Conservation (phyloP, 257 asterid genomes). For the Capsicum pubescens region DNA sequence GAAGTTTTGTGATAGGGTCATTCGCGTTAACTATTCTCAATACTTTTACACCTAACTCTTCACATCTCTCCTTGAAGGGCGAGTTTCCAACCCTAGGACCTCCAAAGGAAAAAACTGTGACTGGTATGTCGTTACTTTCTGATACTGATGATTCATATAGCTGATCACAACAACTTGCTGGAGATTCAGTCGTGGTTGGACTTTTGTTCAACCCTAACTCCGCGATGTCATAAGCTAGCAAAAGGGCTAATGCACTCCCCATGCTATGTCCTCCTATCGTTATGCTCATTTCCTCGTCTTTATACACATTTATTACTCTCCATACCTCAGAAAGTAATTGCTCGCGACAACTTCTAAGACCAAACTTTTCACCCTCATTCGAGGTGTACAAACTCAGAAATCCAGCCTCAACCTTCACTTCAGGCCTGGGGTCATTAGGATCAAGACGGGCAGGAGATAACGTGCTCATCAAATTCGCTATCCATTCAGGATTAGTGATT, state of each 20-base stretch:
- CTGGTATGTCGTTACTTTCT: neutral
- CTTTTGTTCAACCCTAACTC: conserved; percentile 55
- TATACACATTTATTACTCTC: conserved; percentile 42
- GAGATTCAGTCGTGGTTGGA: neutral
- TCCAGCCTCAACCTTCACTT: conserved; percentile 64
- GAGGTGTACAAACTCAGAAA: conserved; percentile 64
- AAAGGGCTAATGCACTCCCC: conserved; percentile 71
- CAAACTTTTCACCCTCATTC: conserved; percentile 35
- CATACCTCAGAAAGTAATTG: conserved; percentile 68
- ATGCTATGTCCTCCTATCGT: conserved; percentile 71
- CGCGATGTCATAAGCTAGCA: conserved; percentile 57
- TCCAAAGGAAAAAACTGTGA: conserved; percentile 54
- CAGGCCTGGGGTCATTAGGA: conserved; percentile 47
- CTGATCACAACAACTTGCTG: neutral
- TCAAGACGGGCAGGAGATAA: conserved; percentile 59
- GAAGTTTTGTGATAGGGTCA: conserved; percentile 71
- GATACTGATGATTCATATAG: neutral
- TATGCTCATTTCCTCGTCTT: conserved; percentile 58
- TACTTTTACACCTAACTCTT: conserved; percentile 65
- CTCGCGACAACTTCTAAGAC: conserved; percentile 58
- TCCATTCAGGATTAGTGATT: conserved; percentile 59
- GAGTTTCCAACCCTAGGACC: conserved; percentile 78
- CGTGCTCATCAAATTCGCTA: conserved; percentile 64
- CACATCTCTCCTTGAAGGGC: conserved; percentile 65
- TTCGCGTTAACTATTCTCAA: conserved; percentile 62